These are phyloP conservation scores for Backusella luteola DNA, from an alignment of 192 early-diverging fungal species.

Conservation along the genomic window DNA sequence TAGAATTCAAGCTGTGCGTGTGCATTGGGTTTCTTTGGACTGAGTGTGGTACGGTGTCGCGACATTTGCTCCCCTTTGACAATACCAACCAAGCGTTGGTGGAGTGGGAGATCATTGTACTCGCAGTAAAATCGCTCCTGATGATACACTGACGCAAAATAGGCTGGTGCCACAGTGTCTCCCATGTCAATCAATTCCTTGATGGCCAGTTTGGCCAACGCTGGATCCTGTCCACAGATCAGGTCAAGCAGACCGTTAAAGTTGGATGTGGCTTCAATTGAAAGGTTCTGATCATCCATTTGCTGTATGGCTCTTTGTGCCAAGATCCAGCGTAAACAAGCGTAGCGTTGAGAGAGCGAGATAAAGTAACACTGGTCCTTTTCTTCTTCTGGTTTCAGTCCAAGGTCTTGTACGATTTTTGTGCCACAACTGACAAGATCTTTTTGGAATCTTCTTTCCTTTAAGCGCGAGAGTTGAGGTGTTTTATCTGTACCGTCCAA, in stretches of 20 bases:
- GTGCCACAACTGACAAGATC: conserved; percentile 25
- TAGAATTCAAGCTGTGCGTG: neutral
- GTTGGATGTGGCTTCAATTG: conserved; percentile 27
- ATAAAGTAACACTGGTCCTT: conserved; percentile 20
- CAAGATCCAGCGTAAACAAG: conserved; percentile 26
- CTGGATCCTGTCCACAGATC: neutral
- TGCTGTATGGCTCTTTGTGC: conserved; percentile 27
- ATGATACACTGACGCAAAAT: conserved; percentile 25
- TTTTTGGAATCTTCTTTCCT: conserved; percentile 33
- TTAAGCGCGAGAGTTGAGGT: conserved; percentile 12
- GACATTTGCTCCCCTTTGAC: conserved; percentile 35
- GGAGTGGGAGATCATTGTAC: conserved; percentile 17
- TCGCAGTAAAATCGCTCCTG: conserved; percentile 17
- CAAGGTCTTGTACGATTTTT: conserved; percentile 17
- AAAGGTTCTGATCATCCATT: conserved; percentile 26
- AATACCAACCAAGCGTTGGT: conserved; percentile 19
- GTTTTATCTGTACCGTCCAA: neutral
- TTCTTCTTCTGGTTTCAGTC: neutral
- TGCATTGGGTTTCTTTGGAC: neutral
- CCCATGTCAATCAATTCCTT: conserved; percentile 35
- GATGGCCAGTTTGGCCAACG: conserved; percentile 21
- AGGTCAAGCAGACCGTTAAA: conserved; percentile 33
- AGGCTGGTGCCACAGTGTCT: conserved; percentile 17
- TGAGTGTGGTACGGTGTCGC: conserved; percentile 10
- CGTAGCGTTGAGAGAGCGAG: conserved; percentile 32